Conservation (phyloP, 2,329 filamentous ascomycete species). For the Keithomyces neogunnii region DNA sequence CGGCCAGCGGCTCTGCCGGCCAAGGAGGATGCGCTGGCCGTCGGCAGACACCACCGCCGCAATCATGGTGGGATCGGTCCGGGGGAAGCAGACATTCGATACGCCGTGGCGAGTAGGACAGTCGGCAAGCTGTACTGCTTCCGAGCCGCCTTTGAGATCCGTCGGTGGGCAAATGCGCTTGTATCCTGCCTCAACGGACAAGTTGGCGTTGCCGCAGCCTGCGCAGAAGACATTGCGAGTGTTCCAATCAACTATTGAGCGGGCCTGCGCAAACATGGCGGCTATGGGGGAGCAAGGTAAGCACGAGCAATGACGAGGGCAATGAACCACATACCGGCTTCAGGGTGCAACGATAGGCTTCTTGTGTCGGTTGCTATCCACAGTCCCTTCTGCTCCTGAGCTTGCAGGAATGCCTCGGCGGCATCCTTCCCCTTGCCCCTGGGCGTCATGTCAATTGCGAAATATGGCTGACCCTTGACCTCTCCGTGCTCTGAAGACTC, state of each 20-base stretch:
- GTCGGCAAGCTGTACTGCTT: conserved; percentile 22
- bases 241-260: conserved; percentile 92
- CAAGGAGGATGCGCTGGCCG: conserved; percentile 70
- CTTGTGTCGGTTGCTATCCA: conserved; percentile 60
- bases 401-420: conserved; percentile 39
- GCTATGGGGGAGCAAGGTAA: conserved; percentile 38
- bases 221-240: conserved; percentile 85
- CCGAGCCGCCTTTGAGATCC: conserved; percentile 43
- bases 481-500: conserved; percentile 44
- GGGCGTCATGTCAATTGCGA: conserved; percentile 82
- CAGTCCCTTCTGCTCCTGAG: conserved; percentile 45
- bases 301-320: not conserved
- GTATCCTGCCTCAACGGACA: conserved; percentile 71
- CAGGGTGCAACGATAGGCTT: conserved; percentile 49
- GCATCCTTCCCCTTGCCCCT: conserved; percentile 53
- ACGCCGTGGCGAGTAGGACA: conserved; percentile 79
- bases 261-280: conserved; percentile 82
- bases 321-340: conserved; percentile 42
- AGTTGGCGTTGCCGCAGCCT: conserved; percentile 74
- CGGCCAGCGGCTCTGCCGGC: conserved; percentile 78
- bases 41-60: conserved; percentile 83
- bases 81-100: conserved; percentile 85
- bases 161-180: conserved; percentile 72
- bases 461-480: conserved; percentile 75
- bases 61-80: conserved; percentile 92